Conservation (phyloP, 768 basidiomycete genomes). For the Leucocoprinus sp. region DNA sequence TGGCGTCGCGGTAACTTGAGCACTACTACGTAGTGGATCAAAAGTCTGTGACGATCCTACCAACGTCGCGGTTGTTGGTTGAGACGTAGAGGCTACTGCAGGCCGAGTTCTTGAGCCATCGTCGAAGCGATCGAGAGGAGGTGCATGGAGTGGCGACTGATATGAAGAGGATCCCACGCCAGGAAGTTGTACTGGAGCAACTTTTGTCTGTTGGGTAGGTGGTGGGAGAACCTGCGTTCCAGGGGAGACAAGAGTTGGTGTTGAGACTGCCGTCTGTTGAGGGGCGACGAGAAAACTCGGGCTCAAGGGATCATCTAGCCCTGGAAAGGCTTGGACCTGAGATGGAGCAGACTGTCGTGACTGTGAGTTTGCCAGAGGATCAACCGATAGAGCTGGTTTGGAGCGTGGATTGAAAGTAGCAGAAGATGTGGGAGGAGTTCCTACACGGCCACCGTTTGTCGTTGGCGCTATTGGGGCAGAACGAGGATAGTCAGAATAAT, state of each 20-base stretch:
- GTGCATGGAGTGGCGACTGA: conserved; percentile 27
- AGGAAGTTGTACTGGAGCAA: conserved; percentile 30
- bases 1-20: conserved; percentile 21
- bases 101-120: conserved; percentile 67
- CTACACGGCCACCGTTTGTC: conserved; percentile 26
- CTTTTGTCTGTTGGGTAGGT: conserved; percentile 4
- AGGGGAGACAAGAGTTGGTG: conserved; percentile 18
- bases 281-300: background rate
- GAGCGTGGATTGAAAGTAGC: conserved; percentile 16
- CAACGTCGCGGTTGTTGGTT: conserved; percentile 19
- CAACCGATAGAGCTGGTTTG: conserved; percentile 18
- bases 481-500: conserved; percentile 31
- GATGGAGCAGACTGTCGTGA: conserved; percentile 1
- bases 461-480: conserved; percentile 24
- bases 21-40: conserved; percentile 31
- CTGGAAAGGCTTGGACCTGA: conserved; percentile 4
- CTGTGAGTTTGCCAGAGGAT: conserved; percentile 6
- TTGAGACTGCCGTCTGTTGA: conserved; percentile 11
- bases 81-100: conserved; percentile 29
- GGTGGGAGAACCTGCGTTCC: conserved; percentile 14
- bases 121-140: conserved; percentile 55
- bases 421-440: conserved; percentile 23
- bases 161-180: conserved; percentile 42
- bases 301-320: conserved; percentile 1
- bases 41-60: conserved; percentile 16